Conservation (phyloP, 768 basidiomycete genomes). For the Mycena capillaripes region DNA sequence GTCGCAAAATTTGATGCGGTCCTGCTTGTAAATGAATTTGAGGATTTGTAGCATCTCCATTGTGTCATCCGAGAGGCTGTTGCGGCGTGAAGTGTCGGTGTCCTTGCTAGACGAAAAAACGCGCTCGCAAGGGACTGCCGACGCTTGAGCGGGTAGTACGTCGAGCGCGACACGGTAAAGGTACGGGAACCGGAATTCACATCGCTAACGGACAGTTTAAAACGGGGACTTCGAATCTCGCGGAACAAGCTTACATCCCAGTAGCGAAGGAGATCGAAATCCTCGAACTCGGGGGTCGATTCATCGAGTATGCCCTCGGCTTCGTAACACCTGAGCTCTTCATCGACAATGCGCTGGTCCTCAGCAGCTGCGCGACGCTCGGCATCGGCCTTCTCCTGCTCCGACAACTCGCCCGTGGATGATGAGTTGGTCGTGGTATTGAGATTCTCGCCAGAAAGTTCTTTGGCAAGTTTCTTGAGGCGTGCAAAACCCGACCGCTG, state of each 20-base stretch:
- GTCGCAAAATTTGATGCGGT: slow-evolving; percentile 1
- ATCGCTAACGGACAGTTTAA: not conserved
- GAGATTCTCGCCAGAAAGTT: not conserved
- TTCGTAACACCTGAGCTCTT: not conserved
- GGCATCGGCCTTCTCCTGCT: slow-evolving; percentile 7
- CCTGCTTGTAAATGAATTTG: slow-evolving; percentile 15
- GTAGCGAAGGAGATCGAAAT: slow-evolving; percentile 11
- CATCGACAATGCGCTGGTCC: slow-evolving; percentile 15
- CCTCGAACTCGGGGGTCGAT: slow-evolving; percentile 1
- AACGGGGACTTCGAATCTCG: not conserved
- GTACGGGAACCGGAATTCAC: not conserved
- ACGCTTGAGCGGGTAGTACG: slow-evolving; percentile 6
- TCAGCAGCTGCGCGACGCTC: slow-evolving; percentile 1
- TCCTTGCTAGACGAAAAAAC: slow-evolving; percentile 28
- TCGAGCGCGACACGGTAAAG: slow-evolving; percentile 13
- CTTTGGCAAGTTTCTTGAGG: not conserved
- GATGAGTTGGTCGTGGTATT: not conserved
- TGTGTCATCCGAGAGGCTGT: not conserved
- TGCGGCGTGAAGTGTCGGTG: not conserved
- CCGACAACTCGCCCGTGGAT: not conserved
- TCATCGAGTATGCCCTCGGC: not conserved
- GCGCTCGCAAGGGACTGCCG: slow-evolving; percentile 19
- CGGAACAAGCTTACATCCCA: slow-evolving; percentile 15
- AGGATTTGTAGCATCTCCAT: slow-evolving; percentile 25
- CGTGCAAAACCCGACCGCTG: not conserved